Conservation (phyloP, 148 eudicot genomes). For the Amaranthus palmeri region DNA sequence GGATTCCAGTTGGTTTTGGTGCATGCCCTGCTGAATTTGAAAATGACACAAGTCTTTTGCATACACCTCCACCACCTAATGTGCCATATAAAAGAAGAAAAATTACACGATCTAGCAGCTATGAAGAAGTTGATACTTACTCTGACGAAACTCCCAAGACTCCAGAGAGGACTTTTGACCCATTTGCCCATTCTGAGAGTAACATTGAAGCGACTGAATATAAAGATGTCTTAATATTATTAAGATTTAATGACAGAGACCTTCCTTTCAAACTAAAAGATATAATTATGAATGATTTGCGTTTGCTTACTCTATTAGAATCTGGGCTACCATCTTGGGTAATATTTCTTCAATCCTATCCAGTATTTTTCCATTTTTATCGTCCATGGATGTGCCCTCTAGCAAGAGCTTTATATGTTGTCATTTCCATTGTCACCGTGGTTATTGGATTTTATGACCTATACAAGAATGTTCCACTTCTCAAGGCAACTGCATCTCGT, state of each 20-base stretch:
- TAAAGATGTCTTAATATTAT: constrained; percentile 70
- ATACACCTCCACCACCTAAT: constrained; percentile 67
- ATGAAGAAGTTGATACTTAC: constrained; percentile 34
- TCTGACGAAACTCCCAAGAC: constrained; percentile 35
- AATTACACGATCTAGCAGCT: constrained; percentile 38
- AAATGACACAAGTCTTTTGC: constrained; percentile 22
- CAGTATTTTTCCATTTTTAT: constrained; percentile 75
- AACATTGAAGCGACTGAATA: constrained; percentile 52
- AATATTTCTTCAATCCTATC: constrained; percentile 92
- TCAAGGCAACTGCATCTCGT: constrained; percentile 86
- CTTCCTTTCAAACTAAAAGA: constrained; percentile 76
- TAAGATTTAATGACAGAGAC: constrained; percentile 75
- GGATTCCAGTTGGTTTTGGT: constrained; percentile 27
- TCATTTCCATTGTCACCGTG: constrained; percentile 73
- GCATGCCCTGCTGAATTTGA: constrained; percentile 29
- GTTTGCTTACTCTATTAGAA: constrained; percentile 84
- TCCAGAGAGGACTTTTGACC: constrained; percentile 33
- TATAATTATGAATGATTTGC: constrained; percentile 64
- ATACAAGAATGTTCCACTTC: constrained; percentile 93
- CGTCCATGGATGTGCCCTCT: constrained; percentile 99
- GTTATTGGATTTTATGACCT: constrained; percentile 92
- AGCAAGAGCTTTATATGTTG: constrained; percentile 74
- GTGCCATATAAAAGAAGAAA: constrained; percentile 86
- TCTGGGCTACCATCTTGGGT: constrained; percentile 99
- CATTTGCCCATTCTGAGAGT: constrained; percentile 48